Percentiles rank a stretch among this genome's conserved stretches.
These are phyloP conservation scores for Pelargonium nanum DNA, from an alignment of 345 rosid species.

Conservation along the genomic window DNA sequence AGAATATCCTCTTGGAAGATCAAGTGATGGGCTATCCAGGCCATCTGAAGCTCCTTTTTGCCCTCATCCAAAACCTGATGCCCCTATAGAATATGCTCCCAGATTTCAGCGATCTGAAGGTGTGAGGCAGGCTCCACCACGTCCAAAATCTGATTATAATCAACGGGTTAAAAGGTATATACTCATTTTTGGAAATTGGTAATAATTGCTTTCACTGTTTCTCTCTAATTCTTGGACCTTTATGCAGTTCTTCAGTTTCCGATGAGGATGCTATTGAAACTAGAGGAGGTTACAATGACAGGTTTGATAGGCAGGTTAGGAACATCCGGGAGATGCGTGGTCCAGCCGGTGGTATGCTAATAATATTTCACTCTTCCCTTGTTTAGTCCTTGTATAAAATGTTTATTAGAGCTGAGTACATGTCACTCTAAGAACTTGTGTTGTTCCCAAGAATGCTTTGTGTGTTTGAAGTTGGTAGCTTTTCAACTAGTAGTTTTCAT, in stretches of 20 bases:
- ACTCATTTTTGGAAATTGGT: too few relatives aligned
- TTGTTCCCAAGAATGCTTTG: too few relatives aligned
- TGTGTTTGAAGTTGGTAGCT: too few relatives aligned
- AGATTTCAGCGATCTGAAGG: constrained; percentile 31
- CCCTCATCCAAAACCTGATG: constrained; percentile 12
- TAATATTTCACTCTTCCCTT: not conserved
- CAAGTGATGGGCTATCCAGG: constrained; percentile 32
- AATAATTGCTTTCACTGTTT: too few relatives aligned
- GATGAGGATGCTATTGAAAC: too few relatives aligned
- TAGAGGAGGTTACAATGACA: constrained; percentile 89
- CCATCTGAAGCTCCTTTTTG: constrained; percentile 32
- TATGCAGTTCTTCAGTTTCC: too few relatives aligned
- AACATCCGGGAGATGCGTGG: constrained; percentile 79
- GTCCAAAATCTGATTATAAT: constrained; percentile 36
- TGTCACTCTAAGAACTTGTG: too few relatives aligned
- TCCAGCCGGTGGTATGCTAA: constrained; percentile 61
- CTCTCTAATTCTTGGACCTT: too few relatives aligned
- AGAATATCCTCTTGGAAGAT: constrained; percentile 45
- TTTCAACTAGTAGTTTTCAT: too few relatives aligned
- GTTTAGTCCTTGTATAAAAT: not conserved
- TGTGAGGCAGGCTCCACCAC: constrained; percentile 16
- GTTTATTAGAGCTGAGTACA: too few relatives aligned
- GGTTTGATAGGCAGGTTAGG: constrained; percentile 63
- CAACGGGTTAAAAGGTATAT: too few relatives aligned
- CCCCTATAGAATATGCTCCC: constrained; percentile 67